These are phyloP conservation scores for Colletotrichum gloeosporioides DNA, from an alignment of 2,329 filamentous ascomycete species.

Conservation along the genomic window DNA sequence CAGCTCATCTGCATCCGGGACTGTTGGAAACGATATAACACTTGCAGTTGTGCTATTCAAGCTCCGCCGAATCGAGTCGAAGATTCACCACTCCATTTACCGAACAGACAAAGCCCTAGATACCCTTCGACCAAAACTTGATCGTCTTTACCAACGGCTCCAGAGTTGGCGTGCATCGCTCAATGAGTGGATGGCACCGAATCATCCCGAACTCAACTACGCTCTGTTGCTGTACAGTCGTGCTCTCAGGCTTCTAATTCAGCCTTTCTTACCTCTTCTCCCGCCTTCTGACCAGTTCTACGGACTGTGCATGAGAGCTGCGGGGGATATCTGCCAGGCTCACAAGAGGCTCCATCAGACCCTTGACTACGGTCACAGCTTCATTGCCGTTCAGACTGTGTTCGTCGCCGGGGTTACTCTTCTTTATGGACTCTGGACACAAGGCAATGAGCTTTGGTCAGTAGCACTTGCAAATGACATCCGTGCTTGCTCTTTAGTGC, in stretches of 20 bases:
- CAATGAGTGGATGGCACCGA: conserved; percentile 56
- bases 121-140: conserved; percentile 51
- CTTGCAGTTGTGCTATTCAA: conserved; percentile 48
- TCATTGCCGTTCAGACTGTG: conserved; percentile 47
- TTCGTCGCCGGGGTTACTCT: conserved; percentile 48
- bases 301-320: conserved; percentile 43
- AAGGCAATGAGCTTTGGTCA: conserved; percentile 50
- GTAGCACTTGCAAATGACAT: conserved; percentile 54
- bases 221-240: conserved; percentile 55
- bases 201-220: conserved; percentile 52
- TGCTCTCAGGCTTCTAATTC: conserved; percentile 53
- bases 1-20: conserved; percentile 29
- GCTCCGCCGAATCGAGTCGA: conserved; percentile 51
- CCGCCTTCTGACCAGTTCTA: conserved; percentile 51
- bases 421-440: conserved; percentile 43
- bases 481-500: conserved; percentile 51
- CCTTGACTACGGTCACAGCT: conserved; percentile 45
- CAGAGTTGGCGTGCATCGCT: conserved; percentile 60
- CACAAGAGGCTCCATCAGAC: conserved; percentile 47
- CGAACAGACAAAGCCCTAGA: conserved; percentile 50
- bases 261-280: conserved; percentile 53
- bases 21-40: conserved; percentile 37
- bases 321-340: conserved; percentile 45
- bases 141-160: conserved; percentile 48
- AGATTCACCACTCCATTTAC: conserved; percentile 58